Evolutionary conservation across 2,329 filamentous ascomycete genomes (phyloP), one percentile per base, ranked within the genome.

Genomic region (Ophiocordyceps camponoti-floridani): DNA sequence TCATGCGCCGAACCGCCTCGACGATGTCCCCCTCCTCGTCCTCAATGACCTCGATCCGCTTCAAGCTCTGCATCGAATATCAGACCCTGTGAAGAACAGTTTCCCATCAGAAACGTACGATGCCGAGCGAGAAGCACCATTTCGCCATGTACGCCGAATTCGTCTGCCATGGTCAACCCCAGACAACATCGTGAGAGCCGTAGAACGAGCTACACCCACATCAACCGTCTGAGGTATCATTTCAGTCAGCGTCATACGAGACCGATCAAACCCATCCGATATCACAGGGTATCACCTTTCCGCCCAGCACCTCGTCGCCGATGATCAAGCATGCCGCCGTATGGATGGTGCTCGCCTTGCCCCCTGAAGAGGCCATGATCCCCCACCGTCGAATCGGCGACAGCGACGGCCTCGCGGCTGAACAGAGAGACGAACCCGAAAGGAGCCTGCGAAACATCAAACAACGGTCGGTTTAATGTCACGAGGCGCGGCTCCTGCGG

Each of bases 241-340:
- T 18, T 23, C 23, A 23, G 42, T 49, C 46, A 55, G 50, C 51
- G 9, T 14, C 14, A 14, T 23, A 23, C 23, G 12, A 18, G 11
- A 37, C 14, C 40, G 8, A 16, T 2, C 12, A 12, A 41, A 6
- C 11, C 37, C 2, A 41, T 43, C 28, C 14, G 16, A 10, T 7
- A 38, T 11, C 18, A 10, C 2, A 23, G n/a, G 2, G 11, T 56
- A 67, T 50, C 60, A 86, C 88, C 81, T 96, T 96, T 54, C 91
- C 89, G 19, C 87, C 88, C 4, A 96, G 70, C 5, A 96, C 87
- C 62, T 95, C 89, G 64, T 96, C 89, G n/a, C 89, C 89, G 54
- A 98, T 96, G 48, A 98, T 87, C 50, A 96, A 65, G 61, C 86
- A 94, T 46, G 83, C 89, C 11, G 89, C 91, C 42, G 88, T 95